These are phyloP conservation scores for Paramecium tetraurelia DNA, from an alignment of 73 alveolate species.

Conservation along the genomic window DNA sequence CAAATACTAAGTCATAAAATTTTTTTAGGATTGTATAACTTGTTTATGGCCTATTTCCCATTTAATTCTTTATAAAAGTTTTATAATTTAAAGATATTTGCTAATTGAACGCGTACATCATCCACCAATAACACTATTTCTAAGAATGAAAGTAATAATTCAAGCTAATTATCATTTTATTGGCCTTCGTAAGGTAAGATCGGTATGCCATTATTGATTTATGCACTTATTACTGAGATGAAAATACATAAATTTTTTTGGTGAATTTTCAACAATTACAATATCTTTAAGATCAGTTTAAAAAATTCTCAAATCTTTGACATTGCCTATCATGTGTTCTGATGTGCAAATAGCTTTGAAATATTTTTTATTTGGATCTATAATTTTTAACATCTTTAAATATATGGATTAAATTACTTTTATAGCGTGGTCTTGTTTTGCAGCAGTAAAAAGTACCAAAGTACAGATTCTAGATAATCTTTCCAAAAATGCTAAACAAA, in stretches of 20 bases:
- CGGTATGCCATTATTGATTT: slow-evolving; percentile 35
- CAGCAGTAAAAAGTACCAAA: slow-evolving; percentile 7
- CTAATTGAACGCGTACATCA: background rate
- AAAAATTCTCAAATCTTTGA: slow-evolving; percentile 22
- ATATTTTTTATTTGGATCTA: slow-evolving; percentile 16
- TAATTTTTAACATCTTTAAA: background rate
- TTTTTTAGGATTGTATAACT: background rate
- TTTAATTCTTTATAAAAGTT: background rate
- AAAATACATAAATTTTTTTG: background rate
- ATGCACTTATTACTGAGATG: background rate
- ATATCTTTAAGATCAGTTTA: background rate
- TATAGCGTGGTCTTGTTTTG: background rate
- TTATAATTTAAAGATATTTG: background rate
- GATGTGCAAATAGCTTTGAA: background rate
- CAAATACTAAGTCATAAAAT: background rate
- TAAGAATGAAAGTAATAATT: background rate
- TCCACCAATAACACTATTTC: background rate
- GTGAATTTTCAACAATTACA: background rate
- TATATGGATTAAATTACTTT: background rate
- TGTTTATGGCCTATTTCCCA: background rate
- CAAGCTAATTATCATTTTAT: background rate
- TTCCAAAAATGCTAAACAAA: background rate
- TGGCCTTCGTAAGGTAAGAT: slow-evolving; percentile 30
- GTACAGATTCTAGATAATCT: background rate
- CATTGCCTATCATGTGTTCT: background rate